Base-by-base conservation (phyloP, 805 yeast genomes). In the Saturnispora besseyi region DNA sequence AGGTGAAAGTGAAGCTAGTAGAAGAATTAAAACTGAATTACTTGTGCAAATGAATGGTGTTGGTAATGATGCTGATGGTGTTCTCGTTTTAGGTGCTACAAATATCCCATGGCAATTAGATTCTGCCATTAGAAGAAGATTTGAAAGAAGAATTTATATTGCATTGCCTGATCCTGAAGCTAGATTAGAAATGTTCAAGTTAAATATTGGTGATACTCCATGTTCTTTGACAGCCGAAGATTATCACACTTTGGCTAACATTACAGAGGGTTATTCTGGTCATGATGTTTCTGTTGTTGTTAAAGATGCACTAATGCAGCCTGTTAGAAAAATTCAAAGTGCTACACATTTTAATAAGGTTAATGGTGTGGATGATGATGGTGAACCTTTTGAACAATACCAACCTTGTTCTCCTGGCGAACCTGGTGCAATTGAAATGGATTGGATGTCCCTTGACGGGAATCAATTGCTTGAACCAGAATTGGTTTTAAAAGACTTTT, bases 391-490 rank as follows among this genome's bases (percentile, higher is more conserved):
- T 15, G 69, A 65, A 28, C 81, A 79, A 63, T 75, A 79, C 45
- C 86, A 90, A 13, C 99, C 99, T 1, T 93, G 99, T 62, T 89
- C 97, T 0, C 99, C 99, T 0, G 99, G 99, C n/a, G 96, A 87
- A 55, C 63, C 66, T 3, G 87, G 77, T 15, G 96, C 98, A 0
- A 65, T 69, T 38, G 99, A 93, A 63, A 84, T 86, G 87, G 81
- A 80, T 62, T 93, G 99, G 99, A 80, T 86, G 77, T 91, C 88
- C 53, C 78, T 93, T 36, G 93, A 78, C 49, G 84, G 95, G 12
- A 91, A 91, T 59, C 93, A 93, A 66, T 73, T 93, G 48, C 78
- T 78, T 60, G 97, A 93, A 62, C 99, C 99, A 1, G 87, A 81
- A 8, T 74, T 93, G 56, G 84, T 91, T 1, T 76, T 93, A 48